Base-by-base conservation (phyloP, 495 filamentous ascomycete genomes). In the Chlorociboria aeruginascens region DNA sequence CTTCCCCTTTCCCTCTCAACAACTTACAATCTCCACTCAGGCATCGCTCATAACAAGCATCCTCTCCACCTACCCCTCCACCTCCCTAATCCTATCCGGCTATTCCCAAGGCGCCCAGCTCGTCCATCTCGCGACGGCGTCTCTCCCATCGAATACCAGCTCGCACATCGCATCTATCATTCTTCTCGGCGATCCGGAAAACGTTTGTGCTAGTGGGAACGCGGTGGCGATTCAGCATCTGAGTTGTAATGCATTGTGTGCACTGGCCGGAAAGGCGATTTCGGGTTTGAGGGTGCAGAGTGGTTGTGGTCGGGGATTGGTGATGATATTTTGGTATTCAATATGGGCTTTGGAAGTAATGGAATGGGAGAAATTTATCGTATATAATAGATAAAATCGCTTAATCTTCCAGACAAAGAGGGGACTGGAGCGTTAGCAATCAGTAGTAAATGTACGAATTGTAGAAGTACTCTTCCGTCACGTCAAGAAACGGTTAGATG, bases 101-200 rank as follows among this genome's bases (percentile, higher is more conserved):
- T 68, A 68, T 53, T 71, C 71, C 54, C 76, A 79, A 59, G 77
- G 77, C 35, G 73, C 74, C 4, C 74, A 76, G 17, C 62, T 81
- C 37, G 67, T 69, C 42, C 68, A 74, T 46, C 66, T 62, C 40
- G 66, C 74, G 1, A 64, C 77, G 45, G 60, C 69, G 39, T 46
- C 58, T 10, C 63, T 71, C 6, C 57, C 61, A 10, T 57, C 63
- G 1, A 50, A 57, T 29, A 64, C 75, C 33, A 61, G 66, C 48
- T 58, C 67, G 41, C 65, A 68, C 56, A 70, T 79, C 51, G 70
- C 67, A 39, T 73, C 70, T 28, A 73, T 73, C 9, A 68, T 75
- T n/a, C 65, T 73, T 0, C 79, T 70, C 38, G 76, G 77, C 3
- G 73, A 78, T 53, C 78, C 76, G 35, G 69, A 74, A 50, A 77